Evolutionary conservation across 345 rosid species (phyloP), one percentile per base, ranked within the genome.

Genomic region (Garcia nutans): DNA sequence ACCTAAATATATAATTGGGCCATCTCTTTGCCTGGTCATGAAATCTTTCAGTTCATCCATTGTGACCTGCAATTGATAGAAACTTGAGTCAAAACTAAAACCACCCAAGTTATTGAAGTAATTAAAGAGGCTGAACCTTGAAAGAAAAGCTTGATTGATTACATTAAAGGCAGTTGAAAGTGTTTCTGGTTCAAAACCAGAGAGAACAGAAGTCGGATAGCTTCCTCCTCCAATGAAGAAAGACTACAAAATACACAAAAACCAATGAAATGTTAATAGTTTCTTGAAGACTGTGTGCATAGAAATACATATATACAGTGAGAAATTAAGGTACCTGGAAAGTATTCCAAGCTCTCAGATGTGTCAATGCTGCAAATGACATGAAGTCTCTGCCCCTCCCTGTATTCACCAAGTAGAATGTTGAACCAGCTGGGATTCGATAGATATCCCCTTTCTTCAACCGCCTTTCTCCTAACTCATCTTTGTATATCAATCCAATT

Each of bases 211-310:
- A 1, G 84, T 20, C 10, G 87, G 90, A 78, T 87, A 63, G 26
- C 81, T 76, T 23, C 98, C 98, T 80, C 97, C 98, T 28, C 92
- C 97, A 1, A 95, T 77, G 80, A 88, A 93, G 92, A 95, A 93
- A 45, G 97, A 89, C 94, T 93, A 86, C 77, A 75, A 68, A 61
- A 61, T 20, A 44, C 17, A 59, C 11, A 72, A 11, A 66, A 52
- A 23, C 5, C 28, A 41, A 47, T 47, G 13, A 47, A 47, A 47
- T 8, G 13, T 47, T 37, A 37, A 6, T 37, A 47, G 50, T 47
- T 11, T 47, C 13, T 47, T 47, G 50, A 47, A 3, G 50, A 47
- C 50, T 45, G 0, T 45, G 49, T 8, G 12, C 12, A 8, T 45
- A 45, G 8, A 44, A 1, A 44, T 44, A 44, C 10, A 44, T 44